Conservation (phyloP, 352 stramenopile species). For the Elongisporangium undulatum region DNA sequence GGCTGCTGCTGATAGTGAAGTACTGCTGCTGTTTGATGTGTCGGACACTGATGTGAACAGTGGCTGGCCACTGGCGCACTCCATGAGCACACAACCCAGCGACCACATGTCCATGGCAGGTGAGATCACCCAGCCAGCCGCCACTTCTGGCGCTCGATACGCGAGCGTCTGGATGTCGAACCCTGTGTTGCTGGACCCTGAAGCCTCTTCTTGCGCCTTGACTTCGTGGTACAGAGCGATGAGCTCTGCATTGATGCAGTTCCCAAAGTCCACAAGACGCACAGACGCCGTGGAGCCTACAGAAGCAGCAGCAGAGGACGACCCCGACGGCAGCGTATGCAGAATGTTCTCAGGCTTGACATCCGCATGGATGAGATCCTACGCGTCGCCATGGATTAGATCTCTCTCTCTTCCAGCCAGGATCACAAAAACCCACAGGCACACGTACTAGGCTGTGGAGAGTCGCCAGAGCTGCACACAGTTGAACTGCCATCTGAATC, state of each 20-base stretch:
- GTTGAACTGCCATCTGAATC: conserved; percentile 43
- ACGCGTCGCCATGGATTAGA: neutral
- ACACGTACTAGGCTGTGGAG: conserved; percentile 36
- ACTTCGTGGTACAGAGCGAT: conserved; percentile 27
- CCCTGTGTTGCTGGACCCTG: conserved; percentile 7
- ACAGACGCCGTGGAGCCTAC: conserved; percentile 16
- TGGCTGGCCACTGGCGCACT: conserved; percentile 51
- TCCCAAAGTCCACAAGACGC: conserved; percentile 79
- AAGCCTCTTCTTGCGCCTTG: conserved; percentile 15
- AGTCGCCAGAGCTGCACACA: conserved; percentile 60
- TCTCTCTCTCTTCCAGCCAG: neutral
- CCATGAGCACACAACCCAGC: conserved; percentile 63
- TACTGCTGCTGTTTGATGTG: conserved; percentile 2
- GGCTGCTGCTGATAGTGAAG: conserved; percentile 5
- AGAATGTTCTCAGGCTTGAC: conserved; percentile 78
- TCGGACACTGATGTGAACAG: conserved; percentile 30
- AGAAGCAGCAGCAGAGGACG: neutral
- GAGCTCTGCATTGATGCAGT: conserved; percentile 47
- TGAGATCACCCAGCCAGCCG: conserved; percentile 48
- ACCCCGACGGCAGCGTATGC: conserved; percentile 10
- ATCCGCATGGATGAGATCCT: conserved; percentile 67
- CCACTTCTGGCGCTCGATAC: conserved; percentile 70
- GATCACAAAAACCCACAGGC: neutral
- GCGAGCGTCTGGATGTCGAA: conserved; percentile 75
- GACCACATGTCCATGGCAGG: conserved; percentile 78